phyloP scores from a whole-genome alignment of 2,329 filamentous ascomycete genomes.

The Xylaria sp. region DNA sequence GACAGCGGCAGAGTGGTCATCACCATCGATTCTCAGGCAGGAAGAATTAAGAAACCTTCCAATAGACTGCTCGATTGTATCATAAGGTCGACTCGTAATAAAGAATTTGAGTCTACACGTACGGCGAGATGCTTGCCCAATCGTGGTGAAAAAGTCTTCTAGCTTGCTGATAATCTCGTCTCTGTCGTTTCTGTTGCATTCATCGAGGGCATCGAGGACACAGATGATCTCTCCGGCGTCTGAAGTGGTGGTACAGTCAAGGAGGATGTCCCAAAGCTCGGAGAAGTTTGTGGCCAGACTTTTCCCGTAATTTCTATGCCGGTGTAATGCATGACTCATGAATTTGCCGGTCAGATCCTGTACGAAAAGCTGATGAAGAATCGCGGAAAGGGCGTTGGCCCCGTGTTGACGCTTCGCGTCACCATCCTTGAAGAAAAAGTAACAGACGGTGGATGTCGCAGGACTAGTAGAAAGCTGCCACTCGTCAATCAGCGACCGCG shows the following conservation, averaged over 20 bases:
- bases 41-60: background rate
- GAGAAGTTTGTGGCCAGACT: constrained; percentile 11
- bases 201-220: constrained; percentile 23
- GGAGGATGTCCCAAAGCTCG: constrained; percentile 17
- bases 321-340: background rate
- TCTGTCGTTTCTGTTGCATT: constrained; percentile 8
- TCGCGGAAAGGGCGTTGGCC: constrained; percentile 7
- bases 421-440: constrained; percentile 29
- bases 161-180: background rate
- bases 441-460: constrained; percentile 14
- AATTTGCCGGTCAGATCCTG: constrained; percentile 3
- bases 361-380: constrained; percentile 24
- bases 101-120: constrained; percentile 22
- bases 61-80: constrained; percentile 4
- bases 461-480: constrained; percentile 5
- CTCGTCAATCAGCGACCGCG: constrained; percentile 20
- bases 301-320: constrained; percentile 4
- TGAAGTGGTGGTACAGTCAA: constrained; percentile 3
- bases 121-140: background rate
- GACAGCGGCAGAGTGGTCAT: constrained; percentile 11
- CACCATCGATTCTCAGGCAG: constrained; percentile 15
- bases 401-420: background rate
- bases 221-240: constrained; percentile 20
- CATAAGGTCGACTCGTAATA: constrained; percentile 22
- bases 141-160: background rate